Conservation (phyloP, 1,284 basidiomycete genomes). For the Psilocybe mexicana region DNA sequence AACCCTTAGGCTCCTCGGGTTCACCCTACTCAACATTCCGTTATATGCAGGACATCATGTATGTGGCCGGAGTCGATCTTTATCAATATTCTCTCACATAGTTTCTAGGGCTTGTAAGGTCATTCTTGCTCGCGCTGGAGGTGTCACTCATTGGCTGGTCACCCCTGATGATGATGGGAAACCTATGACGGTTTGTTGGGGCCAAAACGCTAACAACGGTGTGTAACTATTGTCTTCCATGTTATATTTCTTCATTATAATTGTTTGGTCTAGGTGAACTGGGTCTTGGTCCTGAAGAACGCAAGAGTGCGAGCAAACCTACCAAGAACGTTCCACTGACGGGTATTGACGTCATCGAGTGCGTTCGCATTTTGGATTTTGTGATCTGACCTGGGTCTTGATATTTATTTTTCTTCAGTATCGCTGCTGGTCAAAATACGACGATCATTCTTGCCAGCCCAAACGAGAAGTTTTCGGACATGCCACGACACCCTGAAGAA, state of each 20-base stretch:
- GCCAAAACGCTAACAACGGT: conserved; percentile 82
- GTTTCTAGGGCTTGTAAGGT: conserved; percentile 70
- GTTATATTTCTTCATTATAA: background rate
- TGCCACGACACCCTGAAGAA: conserved; percentile 74
- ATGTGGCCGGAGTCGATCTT: conserved; percentile 3
- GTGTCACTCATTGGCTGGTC: conserved; percentile 87
- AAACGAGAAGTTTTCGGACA: conserved; percentile 66
- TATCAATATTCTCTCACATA: conserved; percentile 4
- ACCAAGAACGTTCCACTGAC: conserved; percentile 67
- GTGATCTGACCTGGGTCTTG: background rate
- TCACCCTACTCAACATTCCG: conserved; percentile 84
- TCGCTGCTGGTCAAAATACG: conserved; percentile 85
- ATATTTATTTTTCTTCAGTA: conserved; percentile 39
- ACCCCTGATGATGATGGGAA: conserved; percentile 70
- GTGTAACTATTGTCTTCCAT: background rate
- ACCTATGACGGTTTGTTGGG: conserved; percentile 84
- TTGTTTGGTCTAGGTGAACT: conserved; percentile 59
- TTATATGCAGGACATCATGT: conserved; percentile 81
- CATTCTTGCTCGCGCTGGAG: conserved; percentile 69
- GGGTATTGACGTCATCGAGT: conserved; percentile 81
- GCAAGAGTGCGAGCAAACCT: conserved; percentile 89
- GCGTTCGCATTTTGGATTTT: conserved; percentile 24
- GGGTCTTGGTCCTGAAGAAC: conserved; percentile 76
- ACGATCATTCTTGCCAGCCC: conserved; percentile 80
- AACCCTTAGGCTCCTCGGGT: conserved; percentile 63